phyloP scores from a whole-genome alignment of 306 rosid genomes.

The Vachellia pachyceras region DNA sequence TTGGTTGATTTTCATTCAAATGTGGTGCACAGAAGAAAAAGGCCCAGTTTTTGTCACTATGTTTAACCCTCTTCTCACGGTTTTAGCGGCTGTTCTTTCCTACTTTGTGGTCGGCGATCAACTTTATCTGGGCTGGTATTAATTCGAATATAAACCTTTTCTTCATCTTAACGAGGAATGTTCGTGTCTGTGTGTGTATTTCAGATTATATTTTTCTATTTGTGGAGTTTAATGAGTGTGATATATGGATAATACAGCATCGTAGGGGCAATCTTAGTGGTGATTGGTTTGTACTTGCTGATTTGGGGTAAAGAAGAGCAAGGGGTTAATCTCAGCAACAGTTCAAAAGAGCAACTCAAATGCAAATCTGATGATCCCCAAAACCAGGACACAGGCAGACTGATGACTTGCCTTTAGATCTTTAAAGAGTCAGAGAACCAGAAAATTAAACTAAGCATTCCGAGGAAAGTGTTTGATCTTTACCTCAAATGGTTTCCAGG shows the following conservation, averaged over 20 bases:
- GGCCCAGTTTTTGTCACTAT: conserved; percentile 88
- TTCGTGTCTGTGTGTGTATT: neutral
- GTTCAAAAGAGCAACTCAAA: neutral
- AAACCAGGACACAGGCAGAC: neutral
- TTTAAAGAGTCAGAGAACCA: neutral
- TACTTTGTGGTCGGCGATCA: conserved; percentile 79
- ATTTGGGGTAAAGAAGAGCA: conserved; percentile 81
- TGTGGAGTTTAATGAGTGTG: neutral
- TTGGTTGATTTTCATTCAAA: conserved; percentile 58
- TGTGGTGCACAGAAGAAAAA: conserved; percentile 73
- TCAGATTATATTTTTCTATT: neutral
- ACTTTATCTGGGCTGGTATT: conserved; percentile 76
- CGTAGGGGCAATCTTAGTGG: conserved; percentile 65
- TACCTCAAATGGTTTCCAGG: neutral
- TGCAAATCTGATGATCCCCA: neutral
- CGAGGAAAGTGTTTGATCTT: neutral
- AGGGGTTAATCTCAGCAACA: neutral
- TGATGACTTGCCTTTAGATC: neutral
- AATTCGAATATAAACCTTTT: neutral
- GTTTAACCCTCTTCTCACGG: conserved; percentile 66
- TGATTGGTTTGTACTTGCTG: conserved; percentile 69
- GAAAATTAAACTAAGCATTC: neutral
- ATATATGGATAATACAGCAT: conserved; percentile 50
- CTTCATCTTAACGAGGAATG: no score
- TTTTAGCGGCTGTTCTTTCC: conserved; percentile 71